Percentiles rank a stretch among this genome's conserved stretches.
phyloP scores from a whole-genome alignment of 495 filamentous ascomycete genomes.

The Penicillium lividum region DNA sequence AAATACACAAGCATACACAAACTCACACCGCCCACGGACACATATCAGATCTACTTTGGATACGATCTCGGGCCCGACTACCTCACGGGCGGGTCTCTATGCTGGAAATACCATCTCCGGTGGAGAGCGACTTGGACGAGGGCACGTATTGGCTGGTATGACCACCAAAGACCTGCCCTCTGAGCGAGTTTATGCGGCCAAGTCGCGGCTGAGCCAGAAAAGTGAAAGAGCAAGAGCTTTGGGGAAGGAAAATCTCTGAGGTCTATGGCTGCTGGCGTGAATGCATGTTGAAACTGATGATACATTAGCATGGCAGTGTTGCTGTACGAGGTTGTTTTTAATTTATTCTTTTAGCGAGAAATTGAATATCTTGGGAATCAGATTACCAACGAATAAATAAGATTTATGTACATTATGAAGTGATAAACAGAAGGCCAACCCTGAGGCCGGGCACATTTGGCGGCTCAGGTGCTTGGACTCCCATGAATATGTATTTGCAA shows the following conservation, averaged over 20 bases:
- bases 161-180: conserved; percentile 52
- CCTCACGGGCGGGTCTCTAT: conserved; percentile 17
- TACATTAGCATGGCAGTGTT: background rate
- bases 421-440: too few relatives aligned
- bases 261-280: background rate
- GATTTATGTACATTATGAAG: background rate
- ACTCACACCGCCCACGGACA: conserved; percentile 29
- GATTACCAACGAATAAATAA: background rate
- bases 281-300: background rate
- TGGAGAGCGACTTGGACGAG: conserved; percentile 41
- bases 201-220: conserved; percentile 60
- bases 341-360: background rate
- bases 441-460: too few relatives aligned
- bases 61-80: conserved; percentile 19
- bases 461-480: too few relatives aligned
- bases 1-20: conserved; percentile 16
- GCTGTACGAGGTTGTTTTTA: background rate
- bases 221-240: conserved; percentile 31
- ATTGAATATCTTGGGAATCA: background rate
- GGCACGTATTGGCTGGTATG: conserved; percentile 33
- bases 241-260: conserved; percentile 34
- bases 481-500: too few relatives aligned
- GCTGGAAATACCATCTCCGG: conserved; percentile 27
- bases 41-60: conserved; percentile 36
- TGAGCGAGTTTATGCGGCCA: conserved; percentile 62